Conservation (phyloP, 805 yeast species). For the Lipomyces sp. region DNA sequence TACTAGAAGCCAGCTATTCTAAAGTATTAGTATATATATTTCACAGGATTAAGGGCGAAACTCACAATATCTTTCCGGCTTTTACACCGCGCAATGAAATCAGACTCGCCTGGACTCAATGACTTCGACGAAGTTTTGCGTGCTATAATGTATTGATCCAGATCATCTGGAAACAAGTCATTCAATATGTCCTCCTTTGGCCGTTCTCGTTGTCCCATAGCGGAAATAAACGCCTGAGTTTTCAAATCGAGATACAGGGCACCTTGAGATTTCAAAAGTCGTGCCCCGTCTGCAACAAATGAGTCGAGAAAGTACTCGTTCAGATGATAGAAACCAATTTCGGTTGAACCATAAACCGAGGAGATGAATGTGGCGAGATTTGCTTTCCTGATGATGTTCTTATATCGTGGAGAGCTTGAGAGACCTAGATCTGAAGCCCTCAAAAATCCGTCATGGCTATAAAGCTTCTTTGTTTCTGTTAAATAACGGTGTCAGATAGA, state of each 20-base stretch:
- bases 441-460: constrained; percentile 67
- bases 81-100: constrained; percentile 71
- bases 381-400: constrained; percentile 69
- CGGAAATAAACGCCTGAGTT: constrained; percentile 93
- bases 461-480: constrained; percentile 61
- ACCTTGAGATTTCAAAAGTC: constrained; percentile 76
- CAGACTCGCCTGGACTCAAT: constrained; percentile 73
- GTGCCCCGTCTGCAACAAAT: constrained; percentile 70
- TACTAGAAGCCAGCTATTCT: constrained; percentile 43
- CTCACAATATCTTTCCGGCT: constrained; percentile 54
- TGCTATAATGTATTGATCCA: constrained; percentile 46
- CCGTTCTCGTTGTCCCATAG: constrained; percentile 59
- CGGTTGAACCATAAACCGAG: constrained; percentile 81
- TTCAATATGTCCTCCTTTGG: constrained; percentile 64
- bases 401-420: constrained; percentile 38
- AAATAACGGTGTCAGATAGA: too few relatives aligned
- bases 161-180: constrained; percentile 66
- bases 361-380: constrained; percentile 83
- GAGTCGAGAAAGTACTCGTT: constrained; percentile 82
- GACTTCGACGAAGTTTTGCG: constrained; percentile 32
- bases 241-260: constrained; percentile 73
- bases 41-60: neutral
- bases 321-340: constrained; percentile 81
- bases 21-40: neutral
- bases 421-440: constrained; percentile 55